These are phyloP conservation scores for Raphidocelis subcapitata DNA, from an alignment of 139 green algal species.

Conservation along the genomic window DNA sequence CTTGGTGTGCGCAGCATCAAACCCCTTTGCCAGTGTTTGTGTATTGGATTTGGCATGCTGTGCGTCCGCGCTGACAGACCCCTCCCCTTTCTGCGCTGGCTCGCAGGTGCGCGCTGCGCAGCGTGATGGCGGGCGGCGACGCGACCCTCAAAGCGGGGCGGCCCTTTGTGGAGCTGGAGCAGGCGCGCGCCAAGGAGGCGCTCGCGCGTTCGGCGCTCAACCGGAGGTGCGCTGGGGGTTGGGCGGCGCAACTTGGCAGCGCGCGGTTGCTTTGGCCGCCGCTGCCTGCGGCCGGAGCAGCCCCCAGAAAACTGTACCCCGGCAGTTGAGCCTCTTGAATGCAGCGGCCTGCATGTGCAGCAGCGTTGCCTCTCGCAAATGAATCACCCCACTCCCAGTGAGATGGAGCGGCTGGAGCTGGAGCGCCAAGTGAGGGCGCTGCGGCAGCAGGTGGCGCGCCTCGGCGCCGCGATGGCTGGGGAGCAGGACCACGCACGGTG, in stretches of 20 bases:
- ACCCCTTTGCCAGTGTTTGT: no score
- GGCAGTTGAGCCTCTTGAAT: no score
- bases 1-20: no score
- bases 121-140: conserved; percentile 39
- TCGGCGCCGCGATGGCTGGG: conserved; percentile 15
- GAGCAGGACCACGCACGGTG: conserved; percentile 53
- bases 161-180: conserved; percentile 58
- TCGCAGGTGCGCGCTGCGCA: conserved; percentile 39
- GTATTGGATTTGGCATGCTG: no score
- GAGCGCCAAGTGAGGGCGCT: conserved; percentile 40
- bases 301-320: no score
- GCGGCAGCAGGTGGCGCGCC: conserved; percentile 31
- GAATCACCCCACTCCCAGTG: conserved; percentile 1
- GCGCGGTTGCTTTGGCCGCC: no score
- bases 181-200: conserved; percentile 48
- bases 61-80: no score
- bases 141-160: conserved; percentile 41
- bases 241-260: no score
- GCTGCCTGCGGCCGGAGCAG: no score
- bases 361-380: no score
- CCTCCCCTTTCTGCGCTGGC: background rate
- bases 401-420: conserved; percentile 54
- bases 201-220: conserved; percentile 50
- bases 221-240: conserved; percentile 20
- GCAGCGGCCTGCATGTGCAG: no score